Conservation (phyloP, 108 stramenopile genomes). For the Cyclotella distinguenda region DNA sequence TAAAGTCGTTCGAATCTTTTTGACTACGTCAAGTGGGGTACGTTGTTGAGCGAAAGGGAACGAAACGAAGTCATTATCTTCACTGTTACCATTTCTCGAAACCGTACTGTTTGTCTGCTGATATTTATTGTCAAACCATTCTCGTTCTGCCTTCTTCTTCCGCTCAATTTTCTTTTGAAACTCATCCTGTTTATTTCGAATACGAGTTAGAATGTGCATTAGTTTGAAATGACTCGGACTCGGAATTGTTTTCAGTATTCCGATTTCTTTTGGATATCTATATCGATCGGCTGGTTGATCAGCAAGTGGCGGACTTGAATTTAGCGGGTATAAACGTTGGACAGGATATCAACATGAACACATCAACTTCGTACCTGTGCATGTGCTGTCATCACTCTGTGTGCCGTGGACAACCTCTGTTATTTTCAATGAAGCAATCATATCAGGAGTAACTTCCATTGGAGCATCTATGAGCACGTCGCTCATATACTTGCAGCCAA, state of each 20-base stretch:
- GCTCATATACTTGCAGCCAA: conserved; percentile 90
- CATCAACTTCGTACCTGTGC: conserved; percentile 12
- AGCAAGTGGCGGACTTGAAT: too few species aligned
- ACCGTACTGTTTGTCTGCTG: conserved; percentile 4
- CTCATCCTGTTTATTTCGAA: conserved; percentile 72
- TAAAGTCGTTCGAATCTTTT: too few species aligned
- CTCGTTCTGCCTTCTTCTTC: conserved; percentile 76
- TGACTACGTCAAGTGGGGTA: too few species aligned
- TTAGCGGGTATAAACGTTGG: too few species aligned
- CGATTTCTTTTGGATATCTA: conserved; percentile 56
- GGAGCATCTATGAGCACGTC: conserved; percentile 98
- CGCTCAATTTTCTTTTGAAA: conserved; percentile 76
- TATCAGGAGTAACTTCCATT: conserved; percentile 83
- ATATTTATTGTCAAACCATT: conserved; percentile 79
- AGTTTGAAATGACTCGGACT: conserved; percentile 69
- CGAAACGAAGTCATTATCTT: too few species aligned
- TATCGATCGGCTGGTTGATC: conserved; percentile 63
- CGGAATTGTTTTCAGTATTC: conserved; percentile 50
- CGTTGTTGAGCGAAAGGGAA: too few species aligned
- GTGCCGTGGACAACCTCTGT: conserved; percentile 71
- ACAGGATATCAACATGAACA: neutral
- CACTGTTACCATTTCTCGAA: too few species aligned
- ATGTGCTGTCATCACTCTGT: conserved; percentile 42
- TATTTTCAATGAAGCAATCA: conserved; percentile 85
- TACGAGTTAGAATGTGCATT: conserved; percentile 60